Conservation (phyloP, 1,139 yeast species). For the Kurtzmaniella quercitrusa region DNA sequence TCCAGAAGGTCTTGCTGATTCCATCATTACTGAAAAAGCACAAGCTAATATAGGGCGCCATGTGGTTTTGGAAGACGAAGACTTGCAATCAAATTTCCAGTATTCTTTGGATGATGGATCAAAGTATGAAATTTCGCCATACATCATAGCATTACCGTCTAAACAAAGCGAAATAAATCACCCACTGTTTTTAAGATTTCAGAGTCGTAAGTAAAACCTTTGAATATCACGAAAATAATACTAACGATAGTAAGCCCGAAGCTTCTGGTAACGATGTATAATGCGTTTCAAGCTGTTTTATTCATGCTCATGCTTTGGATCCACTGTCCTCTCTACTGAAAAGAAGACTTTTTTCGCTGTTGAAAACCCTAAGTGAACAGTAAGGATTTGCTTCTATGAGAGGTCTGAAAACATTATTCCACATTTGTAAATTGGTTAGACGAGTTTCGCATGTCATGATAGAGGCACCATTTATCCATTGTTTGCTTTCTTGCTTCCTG, state of each 20-base stretch:
- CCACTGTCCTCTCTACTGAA: neutral
- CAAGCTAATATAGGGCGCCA: constrained; percentile 42
- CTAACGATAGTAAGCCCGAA: constrained; percentile 1
- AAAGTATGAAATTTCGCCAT: constrained; percentile 12
- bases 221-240: neutral
- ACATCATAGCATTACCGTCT: neutral
- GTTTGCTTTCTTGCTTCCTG: neutral
- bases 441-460: constrained; percentile 15
- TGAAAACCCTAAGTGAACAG: constrained; percentile 20
- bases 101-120: constrained; percentile 29
- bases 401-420: constrained; percentile 29
- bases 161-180: neutral
- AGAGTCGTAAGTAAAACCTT: neutral
- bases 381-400: constrained; percentile 15
- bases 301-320: neutral
- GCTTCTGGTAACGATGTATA: neutral
- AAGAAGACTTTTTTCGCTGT: constrained; percentile 7
- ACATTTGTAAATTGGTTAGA: constrained; percentile 19
- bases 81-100: constrained; percentile 11
- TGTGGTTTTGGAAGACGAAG: constrained; percentile 37
- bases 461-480: constrained; percentile 35
- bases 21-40: constrained; percentile 47
- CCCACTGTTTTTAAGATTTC: neutral
- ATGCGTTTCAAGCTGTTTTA: neutral
- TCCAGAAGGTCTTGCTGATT: constrained; percentile 44